These are phyloP conservation scores for Penicillium goetzii DNA, from an alignment of 495 filamentous ascomycete species.

Conservation along the genomic window DNA sequence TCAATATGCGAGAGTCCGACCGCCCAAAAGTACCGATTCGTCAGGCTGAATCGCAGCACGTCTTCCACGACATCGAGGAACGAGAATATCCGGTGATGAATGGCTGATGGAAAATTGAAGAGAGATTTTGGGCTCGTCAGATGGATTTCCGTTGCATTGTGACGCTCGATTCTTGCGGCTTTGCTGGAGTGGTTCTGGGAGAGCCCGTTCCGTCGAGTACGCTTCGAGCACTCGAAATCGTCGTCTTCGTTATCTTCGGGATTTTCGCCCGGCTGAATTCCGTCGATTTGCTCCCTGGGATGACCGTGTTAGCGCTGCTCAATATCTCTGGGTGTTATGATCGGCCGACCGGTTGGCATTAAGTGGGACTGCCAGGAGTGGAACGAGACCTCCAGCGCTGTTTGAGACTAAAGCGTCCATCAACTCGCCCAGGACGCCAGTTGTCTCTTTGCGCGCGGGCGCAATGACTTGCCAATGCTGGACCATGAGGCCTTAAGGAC, in stretches of 20 bases:
- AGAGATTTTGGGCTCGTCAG: not conserved
- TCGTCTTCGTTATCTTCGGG: slow-evolving; percentile 23
- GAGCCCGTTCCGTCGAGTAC: slow-evolving; percentile 5
- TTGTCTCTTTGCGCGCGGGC: slow-evolving; percentile 20
- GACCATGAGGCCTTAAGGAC: slow-evolving; percentile 2
- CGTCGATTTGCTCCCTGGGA: slow-evolving; percentile 10
- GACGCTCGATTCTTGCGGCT: slow-evolving; percentile 18
- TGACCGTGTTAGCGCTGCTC: not conserved
- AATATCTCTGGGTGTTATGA: not conserved
- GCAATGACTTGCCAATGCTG: slow-evolving; percentile 26
- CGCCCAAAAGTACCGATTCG: slow-evolving; percentile 27
- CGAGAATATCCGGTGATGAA: slow-evolving; percentile 23
- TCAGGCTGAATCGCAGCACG: slow-evolving; percentile 19
- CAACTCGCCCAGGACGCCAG: slow-evolving; percentile 14
- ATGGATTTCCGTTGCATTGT: slow-evolving; percentile 7
- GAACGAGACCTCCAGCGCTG: slow-evolving; percentile 17
- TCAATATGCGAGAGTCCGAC: slow-evolving; percentile 23
- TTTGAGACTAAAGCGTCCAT: slow-evolving; percentile 14
- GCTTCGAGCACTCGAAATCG: slow-evolving; percentile 17
- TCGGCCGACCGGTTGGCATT: slow-evolving; percentile 15
- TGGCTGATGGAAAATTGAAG: slow-evolving; percentile 11
- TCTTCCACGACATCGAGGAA: slow-evolving; percentile 21
- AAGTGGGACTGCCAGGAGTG: slow-evolving; percentile 21
- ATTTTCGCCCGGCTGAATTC: slow-evolving; percentile 22
- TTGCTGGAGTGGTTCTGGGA: slow-evolving; percentile 19